phyloP scores from a whole-genome alignment of 305 asterid species.

The Fraxinus floribunda region DNA sequence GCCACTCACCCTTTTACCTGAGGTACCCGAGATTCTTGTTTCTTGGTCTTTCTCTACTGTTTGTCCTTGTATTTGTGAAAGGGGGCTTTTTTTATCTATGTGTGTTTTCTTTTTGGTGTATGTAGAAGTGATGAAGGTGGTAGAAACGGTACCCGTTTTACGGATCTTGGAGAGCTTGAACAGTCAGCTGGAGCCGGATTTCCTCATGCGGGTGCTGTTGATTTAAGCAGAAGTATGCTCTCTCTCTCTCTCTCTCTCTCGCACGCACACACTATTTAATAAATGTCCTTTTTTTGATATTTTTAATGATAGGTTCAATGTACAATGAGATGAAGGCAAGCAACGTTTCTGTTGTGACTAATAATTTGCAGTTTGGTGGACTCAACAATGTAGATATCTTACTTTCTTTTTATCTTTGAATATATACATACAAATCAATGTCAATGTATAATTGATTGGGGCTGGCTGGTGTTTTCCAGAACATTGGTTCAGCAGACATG shows the following conservation, averaged over 20 bases:
- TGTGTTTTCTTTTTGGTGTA: neutral
- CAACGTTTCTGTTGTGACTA: conserved; percentile 57
- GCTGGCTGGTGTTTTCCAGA: conserved; percentile 33
- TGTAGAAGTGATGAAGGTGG: conserved; percentile 60
- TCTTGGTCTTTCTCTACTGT: neutral
- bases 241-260: neutral
- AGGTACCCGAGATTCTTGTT: conserved; percentile 37
- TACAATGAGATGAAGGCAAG: conserved; percentile 67
- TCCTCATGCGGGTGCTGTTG: conserved; percentile 62
- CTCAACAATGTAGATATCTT: conserved; percentile 49
- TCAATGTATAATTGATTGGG: neutral
- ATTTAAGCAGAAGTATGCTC: conserved; percentile 66
- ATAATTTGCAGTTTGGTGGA: conserved; percentile 75
- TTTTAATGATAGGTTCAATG: conserved; percentile 47
- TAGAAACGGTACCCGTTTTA: conserved; percentile 51
- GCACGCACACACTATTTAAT: neutral
- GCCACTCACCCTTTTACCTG: conserved; percentile 59
- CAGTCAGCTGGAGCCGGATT: conserved; percentile 64
- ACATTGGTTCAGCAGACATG: conserved; percentile 59
- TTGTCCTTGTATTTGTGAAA: neutral
- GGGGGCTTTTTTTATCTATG: neutral
- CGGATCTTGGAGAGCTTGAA: conserved; percentile 84
- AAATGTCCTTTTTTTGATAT: neutral
- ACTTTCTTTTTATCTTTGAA: conserved; percentile 2
- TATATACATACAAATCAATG: neutral